A percentile compares a stretch with the other conserved stretches of the same genome.
These are phyloP conservation scores for Cryptococcus hybrid DNA, from an alignment of 1,284 basidiomycete genomes.

Conservation along the genomic window DNA sequence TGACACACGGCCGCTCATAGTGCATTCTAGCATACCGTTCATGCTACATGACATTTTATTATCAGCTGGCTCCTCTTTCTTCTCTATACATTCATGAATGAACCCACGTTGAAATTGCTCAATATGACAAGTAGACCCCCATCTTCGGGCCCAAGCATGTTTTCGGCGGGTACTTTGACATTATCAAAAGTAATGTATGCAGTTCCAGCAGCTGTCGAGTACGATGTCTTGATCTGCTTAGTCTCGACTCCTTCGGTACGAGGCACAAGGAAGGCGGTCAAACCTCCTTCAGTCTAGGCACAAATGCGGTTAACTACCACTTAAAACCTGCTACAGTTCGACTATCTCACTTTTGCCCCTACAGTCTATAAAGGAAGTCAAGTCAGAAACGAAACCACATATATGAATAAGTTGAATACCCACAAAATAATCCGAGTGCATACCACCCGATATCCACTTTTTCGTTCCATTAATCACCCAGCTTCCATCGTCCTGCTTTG, in stretches of 20 bases:
- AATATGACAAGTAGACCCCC: slow-evolving; percentile 76
- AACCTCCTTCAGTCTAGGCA: slow-evolving; percentile 61
- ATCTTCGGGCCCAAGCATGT: slow-evolving; percentile 80
- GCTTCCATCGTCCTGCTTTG: slow-evolving; percentile 72
- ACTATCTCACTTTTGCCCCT: slow-evolving; percentile 13
- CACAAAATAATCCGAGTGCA: slow-evolving; percentile 50
- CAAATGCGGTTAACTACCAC: background rate
- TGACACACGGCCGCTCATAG: background rate
- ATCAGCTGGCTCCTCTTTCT: background rate
- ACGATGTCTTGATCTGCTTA: slow-evolving; percentile 78
- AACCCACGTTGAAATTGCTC: slow-evolving; percentile 48
- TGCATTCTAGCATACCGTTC: slow-evolving; percentile 6
- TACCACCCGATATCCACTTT: slow-evolving; percentile 89
- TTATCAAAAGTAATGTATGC: slow-evolving; percentile 86
- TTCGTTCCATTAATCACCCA: slow-evolving; percentile 86
- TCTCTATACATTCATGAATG: background rate
- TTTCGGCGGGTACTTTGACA: slow-evolving; percentile 78
- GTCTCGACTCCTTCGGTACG: slow-evolving; percentile 77
- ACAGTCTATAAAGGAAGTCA: slow-evolving; percentile 26
- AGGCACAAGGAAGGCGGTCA: slow-evolving; percentile 79
- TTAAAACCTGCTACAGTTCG: slow-evolving; percentile 31
- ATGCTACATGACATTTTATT: slow-evolving; percentile 8
- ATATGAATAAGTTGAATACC: slow-evolving; percentile 3
- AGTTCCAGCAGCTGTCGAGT: slow-evolving; percentile 74
- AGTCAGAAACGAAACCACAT: background rate